Base-by-base conservation (phyloP, 2,329 filamentous ascomycete genomes). In the Emergomyces orientalis region DNA sequence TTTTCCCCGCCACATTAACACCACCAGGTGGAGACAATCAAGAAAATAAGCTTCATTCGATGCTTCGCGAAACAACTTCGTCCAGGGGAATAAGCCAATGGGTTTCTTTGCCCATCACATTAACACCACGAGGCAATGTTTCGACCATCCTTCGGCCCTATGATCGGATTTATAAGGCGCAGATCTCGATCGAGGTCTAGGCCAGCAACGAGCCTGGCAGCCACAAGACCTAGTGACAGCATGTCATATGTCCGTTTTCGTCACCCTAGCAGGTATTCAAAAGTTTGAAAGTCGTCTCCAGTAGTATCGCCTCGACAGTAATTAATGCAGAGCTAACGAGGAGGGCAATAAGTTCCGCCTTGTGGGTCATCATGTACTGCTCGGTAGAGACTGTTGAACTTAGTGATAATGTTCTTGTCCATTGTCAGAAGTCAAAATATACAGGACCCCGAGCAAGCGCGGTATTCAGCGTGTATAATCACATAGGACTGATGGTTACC, bases 31-130 rank as follows among this genome's bases (percentile, higher is more conserved):
- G 27, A 9, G n/a, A 14, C 32, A 34, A 14, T 25, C 1, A 32
- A 56, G 22, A 39, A 37, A 56, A 56, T 56, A 56, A 56, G 32
- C 55, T 58, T 58, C n/a, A 17, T 30, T 19, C 8, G 37, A n/a
- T 6, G 37, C 25, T 43, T 43, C 37, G 14, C 25, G 55, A 58
- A 30, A 43, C 25, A 7, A 39, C 34, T 5, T 14, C 55, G 4
- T 58, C 37, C 9, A 27, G 22, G 55, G 37, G 25, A 27, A 58
- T 25, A 37, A 27, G 17, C 37, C 55, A 58, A 43, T 58, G 25
- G 17, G n/a, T 19, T 7, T 27, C 2, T 43, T 7, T n/a, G 37
- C 14, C 55, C 13, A 8, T 13, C 55, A 58, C 55, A 58, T 58
- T 58, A 41, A 41, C 6, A 13, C 54, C 9, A 39, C 2, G 54